Evolutionary conservation across 1,139 yeast genomes (phyloP).

Genomic region (Pichia sp.): DNA sequence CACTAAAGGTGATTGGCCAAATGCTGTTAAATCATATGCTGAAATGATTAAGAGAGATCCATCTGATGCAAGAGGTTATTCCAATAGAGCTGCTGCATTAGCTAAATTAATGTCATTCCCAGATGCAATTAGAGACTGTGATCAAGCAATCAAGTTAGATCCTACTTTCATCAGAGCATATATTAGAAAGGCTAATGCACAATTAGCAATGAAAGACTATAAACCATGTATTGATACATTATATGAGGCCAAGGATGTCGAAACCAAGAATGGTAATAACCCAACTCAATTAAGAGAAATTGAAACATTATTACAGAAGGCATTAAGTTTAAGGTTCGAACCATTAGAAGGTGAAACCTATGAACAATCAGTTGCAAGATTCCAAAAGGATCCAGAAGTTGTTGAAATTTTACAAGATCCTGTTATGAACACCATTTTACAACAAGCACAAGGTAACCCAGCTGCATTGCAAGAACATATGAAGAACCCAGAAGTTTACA

Average conservation of each 20-base stretch:
- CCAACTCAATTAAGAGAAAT: constrained; percentile 52
- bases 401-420: constrained; percentile 90
- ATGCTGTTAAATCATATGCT: constrained; percentile 87
- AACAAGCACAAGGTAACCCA: constrained; percentile 92
- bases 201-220: constrained; percentile 85
- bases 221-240: constrained; percentile 77
- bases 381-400: constrained; percentile 89
- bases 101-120: constrained; percentile 95
- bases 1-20: constrained; percentile 93
- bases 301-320: constrained; percentile 75
- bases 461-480: constrained; percentile 96
- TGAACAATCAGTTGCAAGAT: constrained; percentile 90
- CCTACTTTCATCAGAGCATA: constrained; percentile 90
- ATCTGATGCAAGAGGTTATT: constrained; percentile 92
- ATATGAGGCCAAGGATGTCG: constrained; percentile 71
- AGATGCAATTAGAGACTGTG: constrained; percentile 90
- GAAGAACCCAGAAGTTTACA: constrained; percentile 90
- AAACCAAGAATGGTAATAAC: constrained; percentile 38
- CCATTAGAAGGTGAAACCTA: constrained; percentile 86
- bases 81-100: constrained; percentile 96
- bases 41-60: constrained; percentile 97
- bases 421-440: constrained; percentile 90
- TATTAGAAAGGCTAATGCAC: constrained; percentile 93
- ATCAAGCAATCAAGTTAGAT: constrained; percentile 80
- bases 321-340: constrained; percentile 67